A percentile compares a stretch with the other conserved stretches of the same genome.
phyloP scores from a whole-genome alignment of 768 basidiomycete genomes.

The Goffeauzyma gilvescens region DNA sequence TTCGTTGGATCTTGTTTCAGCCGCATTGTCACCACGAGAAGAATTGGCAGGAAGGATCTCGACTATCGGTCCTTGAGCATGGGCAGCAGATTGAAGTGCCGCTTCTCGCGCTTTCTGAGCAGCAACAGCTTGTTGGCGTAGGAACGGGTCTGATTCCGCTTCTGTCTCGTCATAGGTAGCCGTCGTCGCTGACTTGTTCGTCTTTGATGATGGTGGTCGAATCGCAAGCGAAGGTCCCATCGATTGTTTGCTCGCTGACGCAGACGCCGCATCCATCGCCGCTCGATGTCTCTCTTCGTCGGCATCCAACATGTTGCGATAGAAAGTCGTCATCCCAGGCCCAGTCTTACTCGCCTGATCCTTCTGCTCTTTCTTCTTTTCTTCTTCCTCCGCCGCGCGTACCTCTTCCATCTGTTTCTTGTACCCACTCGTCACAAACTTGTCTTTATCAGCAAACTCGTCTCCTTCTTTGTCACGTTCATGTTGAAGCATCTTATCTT shows the following conservation, averaged over 20 bases:
- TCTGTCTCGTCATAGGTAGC: conserved; percentile 16
- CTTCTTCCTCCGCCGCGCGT: conserved; percentile 77
- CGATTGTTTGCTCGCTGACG: conserved; percentile 3
- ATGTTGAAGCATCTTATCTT: conserved; percentile 90
- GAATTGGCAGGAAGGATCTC: conserved; percentile 3
- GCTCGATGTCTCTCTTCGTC: conserved; percentile 46
- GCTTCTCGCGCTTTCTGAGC: conserved; percentile 15
- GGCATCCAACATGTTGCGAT: conserved; percentile 30
- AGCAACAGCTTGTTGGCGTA: conserved; percentile 6
- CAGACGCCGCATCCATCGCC: conserved; percentile 52
- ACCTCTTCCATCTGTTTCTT: conserved; percentile 91
- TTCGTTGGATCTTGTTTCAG: background rate
- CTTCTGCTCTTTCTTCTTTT: conserved; percentile 50
- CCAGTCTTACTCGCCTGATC: conserved; percentile 26
- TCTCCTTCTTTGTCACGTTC: conserved; percentile 88
- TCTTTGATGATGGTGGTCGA: conserved; percentile 17
- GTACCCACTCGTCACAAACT: conserved; percentile 95
- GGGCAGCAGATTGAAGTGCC: conserved; percentile 2
- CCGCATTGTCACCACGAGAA: conserved; percentile 1
- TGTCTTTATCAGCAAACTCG: conserved; percentile 79
- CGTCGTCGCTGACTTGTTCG: background rate
- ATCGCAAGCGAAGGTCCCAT: conserved; percentile 24
- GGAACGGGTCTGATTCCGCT: conserved; percentile 29
- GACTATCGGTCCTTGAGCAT: conserved; percentile 1
- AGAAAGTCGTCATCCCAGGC: conserved; percentile 32